Evolutionary conservation across 768 basidiomycete species (phyloP).

Genomic region (Lactarius hengduanensis): DNA sequence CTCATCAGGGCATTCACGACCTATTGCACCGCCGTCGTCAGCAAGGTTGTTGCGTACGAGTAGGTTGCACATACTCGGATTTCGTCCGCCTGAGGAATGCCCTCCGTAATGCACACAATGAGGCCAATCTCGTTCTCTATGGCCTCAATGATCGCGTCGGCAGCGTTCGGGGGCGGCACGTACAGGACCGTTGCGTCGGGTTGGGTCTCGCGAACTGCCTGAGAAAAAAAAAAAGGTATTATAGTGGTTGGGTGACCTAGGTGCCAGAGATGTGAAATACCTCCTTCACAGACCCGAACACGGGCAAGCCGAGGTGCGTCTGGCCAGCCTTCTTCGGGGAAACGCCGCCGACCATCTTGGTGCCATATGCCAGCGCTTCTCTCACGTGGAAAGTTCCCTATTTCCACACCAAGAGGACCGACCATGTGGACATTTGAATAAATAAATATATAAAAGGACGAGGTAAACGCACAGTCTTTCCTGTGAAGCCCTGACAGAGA

Average conservation of each 20-base stretch:
- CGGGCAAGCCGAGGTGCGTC: slow-evolving; percentile 91
- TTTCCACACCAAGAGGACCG: background rate
- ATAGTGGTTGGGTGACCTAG: slow-evolving; percentile 6
- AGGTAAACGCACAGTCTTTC: slow-evolving; percentile 71
- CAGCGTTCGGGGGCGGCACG: slow-evolving; percentile 94
- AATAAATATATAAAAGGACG: slow-evolving; percentile 30
- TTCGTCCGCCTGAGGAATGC: slow-evolving; percentile 97
- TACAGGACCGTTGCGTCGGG: slow-evolving; percentile 97
- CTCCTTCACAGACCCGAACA: slow-evolving; percentile 91
- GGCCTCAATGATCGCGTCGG: slow-evolving; percentile 97
- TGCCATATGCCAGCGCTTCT: slow-evolving; percentile 93
- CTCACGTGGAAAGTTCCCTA: slow-evolving; percentile 96
- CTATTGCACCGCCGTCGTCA: slow-evolving; percentile 39
- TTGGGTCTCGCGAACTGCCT: slow-evolving; percentile 84
- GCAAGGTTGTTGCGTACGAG: background rate
- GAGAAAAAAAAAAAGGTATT: slow-evolving; percentile 17
- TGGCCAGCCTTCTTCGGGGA: slow-evolving; percentile 96
- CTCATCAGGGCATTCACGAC: slow-evolving; percentile 92
- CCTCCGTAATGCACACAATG: slow-evolving; percentile 98
- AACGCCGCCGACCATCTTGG: slow-evolving; percentile 97
- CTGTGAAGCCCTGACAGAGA: slow-evolving; percentile 85
- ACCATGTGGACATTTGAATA: slow-evolving; percentile 1
- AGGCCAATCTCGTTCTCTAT: slow-evolving; percentile 97
- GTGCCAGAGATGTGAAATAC: slow-evolving; percentile 41
- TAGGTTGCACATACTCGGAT: slow-evolving; percentile 59